Evolutionary conservation across 106 monocot genomes (phyloP), one percentile per base, ranked within the genome.

Genomic region (Ottelia alismoides): DNA sequence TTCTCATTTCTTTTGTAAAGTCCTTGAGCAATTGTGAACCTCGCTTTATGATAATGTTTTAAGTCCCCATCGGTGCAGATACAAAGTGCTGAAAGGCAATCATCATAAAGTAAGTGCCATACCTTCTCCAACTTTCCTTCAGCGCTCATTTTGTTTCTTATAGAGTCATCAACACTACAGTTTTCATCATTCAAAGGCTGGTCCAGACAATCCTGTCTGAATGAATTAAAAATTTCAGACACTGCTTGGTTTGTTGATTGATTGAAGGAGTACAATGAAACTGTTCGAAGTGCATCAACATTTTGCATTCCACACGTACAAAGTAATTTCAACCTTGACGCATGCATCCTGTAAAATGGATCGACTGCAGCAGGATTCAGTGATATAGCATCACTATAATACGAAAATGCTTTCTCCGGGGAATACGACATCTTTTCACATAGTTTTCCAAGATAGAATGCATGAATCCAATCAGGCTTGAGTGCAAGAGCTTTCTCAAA

Each of bases 31-130:
- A 85, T 73, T 58, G 71, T 75, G 64, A 85, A 90, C 53, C 90
- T 82, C 21, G 85, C 98, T 65, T 86, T 90, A 51, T 98, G 98
- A 62, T 79, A 98, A 74, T 98, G 98, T 55, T 98, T 90, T 60
- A 98, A 65, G 31, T 98, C 98, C 28, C 98, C 98, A 77, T 98
- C 98, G 22, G 74, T 74, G 30, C 98, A 98, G 20, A 68, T 60
- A 58, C 68, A 64, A 60, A 98, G 78, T 24, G 77, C 98, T 45
- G 65, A 69, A 27, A 98, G 55, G 55, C 90, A 98, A 62, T 98
- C 90, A 30, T 86, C 60, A 55, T 80, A 98, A 21, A 98, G 82
- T 49, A 86, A 51, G 51, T 77, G 76, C 82, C 89, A 90, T 16
- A 65, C 98, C 51, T 80, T 72, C 43, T 90, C 90, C 30, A 90